Evolutionary conservation across 345 rosid genomes (phyloP), one percentile per base, ranked within the genome.

Genomic region (Brassica nigra): DNA sequence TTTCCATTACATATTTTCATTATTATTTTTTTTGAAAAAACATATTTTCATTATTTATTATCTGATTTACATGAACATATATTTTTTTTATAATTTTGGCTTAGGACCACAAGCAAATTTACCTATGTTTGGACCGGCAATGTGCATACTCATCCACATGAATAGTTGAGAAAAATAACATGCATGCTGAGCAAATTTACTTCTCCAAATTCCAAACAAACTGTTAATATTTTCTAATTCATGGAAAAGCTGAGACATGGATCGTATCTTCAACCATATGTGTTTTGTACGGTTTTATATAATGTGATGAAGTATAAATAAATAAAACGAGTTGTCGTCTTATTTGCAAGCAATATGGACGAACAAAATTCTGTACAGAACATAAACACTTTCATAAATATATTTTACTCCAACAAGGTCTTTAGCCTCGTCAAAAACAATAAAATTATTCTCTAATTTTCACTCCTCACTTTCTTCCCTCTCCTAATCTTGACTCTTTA

Each of bases 371-470:
- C 76, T 81, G 74, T 71, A 81, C 77, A 76, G 62, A 58, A 47
- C 78, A 71, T 37, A 65, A 42, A 65, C 59, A 66, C 65, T 71
- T 59, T 28, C 77, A 71, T 66, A 18, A 68, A 79, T 81, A 71
- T 81, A 3, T 66, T 69, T 76, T 66, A 76, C 66, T 71, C 58
- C 69, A 81, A 76, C 58, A 16, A 81, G 74, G 74, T 66, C 29
- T 58, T 34, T 2, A 71, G 59, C 83, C 80, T 81, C 84, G 39
- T 66, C 8, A 27, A 36, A 71, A 81, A 66, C 76, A 66, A 76
- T 70, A 58, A n/a, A 66, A 65, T 76, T 65, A 59, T 63, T 39
- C 67, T 66, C 74, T 76, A 76, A 18, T 12, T 20, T 23, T 5
- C 68, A 39, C 39, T 6, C 28, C 67, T 62, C 76, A 68, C 66